Percentiles rank a stretch among this genome's conserved stretches.
Conservation (phyloP, 129 eudicot genomes). For the Silybum marianum region DNA sequence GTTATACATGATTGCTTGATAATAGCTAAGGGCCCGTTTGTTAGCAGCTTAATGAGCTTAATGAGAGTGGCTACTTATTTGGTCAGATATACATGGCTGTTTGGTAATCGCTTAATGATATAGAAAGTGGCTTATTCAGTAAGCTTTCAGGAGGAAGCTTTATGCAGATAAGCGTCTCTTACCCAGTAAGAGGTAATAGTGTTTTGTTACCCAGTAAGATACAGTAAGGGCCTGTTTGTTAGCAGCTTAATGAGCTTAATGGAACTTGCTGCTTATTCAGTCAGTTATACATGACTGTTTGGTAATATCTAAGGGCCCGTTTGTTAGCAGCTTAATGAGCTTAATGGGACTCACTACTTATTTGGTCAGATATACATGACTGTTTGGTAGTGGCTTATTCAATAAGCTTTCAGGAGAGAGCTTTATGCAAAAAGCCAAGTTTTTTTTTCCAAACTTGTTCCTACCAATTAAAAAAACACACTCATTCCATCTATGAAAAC, state of each 20-base stretch:
- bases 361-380: neutral
- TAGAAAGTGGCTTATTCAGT: too few species aligned
- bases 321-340: neutral
- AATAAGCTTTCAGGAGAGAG: neutral
- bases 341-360: neutral
- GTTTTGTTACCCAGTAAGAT: neutral
- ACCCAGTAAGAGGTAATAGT: neutral
- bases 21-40: too few species aligned
- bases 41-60: too few species aligned
- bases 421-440: neutral
- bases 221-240: neutral
- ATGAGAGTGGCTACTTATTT: too few species aligned
- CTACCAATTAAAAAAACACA: neutral
- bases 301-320: too few species aligned
- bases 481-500: neutral
- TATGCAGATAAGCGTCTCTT: neutral
- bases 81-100: too few species aligned
- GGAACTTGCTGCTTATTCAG: too few species aligned
- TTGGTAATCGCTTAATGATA: too few species aligned
- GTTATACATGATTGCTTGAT: too few species aligned
- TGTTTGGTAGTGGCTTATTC: neutral
- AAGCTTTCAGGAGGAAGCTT: too few species aligned
- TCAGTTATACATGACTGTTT: too few species aligned
- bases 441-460: neutral
- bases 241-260: too few species aligned